Conservation (phyloP, 805 yeast species). For the Cyberlindnera meyerae region DNA sequence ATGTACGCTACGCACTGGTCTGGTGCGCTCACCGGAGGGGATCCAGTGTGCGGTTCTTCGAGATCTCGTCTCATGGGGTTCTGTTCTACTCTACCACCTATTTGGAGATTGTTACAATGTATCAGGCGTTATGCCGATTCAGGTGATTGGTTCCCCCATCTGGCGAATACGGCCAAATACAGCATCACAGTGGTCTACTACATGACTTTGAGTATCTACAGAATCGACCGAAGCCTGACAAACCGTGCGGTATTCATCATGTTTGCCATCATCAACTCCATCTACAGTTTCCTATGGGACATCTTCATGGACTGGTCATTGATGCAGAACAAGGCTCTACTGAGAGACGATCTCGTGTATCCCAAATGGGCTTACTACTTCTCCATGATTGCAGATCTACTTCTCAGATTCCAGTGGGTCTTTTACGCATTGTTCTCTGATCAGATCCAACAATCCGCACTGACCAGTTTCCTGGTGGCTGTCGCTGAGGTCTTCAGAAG, state of each 20-base stretch:
- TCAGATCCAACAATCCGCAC: conserved; percentile 83
- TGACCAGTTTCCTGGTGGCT: conserved; percentile 78
- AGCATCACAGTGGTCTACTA: conserved; percentile 61
- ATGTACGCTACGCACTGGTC: conserved; percentile 71
- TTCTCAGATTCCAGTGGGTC: conserved; percentile 87
- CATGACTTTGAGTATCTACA: conserved; percentile 68
- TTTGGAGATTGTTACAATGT: conserved; percentile 91
- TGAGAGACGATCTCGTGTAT: conserved; percentile 71
- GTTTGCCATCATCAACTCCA: conserved; percentile 70
- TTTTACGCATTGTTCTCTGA: conserved; percentile 74
- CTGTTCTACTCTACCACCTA: conserved; percentile 75
- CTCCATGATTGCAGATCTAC: conserved; percentile 69
- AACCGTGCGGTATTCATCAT: conserved; percentile 58
- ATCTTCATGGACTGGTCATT: conserved; percentile 94
- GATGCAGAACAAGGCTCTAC: conserved; percentile 56
- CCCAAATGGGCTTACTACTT: conserved; percentile 58
- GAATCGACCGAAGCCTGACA: conserved; percentile 45
- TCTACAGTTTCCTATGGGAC: conserved; percentile 78
- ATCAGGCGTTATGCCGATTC: conserved; percentile 87
- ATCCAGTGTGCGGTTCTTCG: conserved; percentile 65
- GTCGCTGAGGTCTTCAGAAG: conserved; percentile 78
- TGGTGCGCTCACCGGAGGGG: conserved; percentile 37
- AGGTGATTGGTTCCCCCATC: conserved; percentile 94
- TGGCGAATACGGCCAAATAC: conserved; percentile 84
- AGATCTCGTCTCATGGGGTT: conserved; percentile 78